Base-by-base conservation (phyloP, 768 basidiomycete genomes). In the Paxillus rubicundulus region DNA sequence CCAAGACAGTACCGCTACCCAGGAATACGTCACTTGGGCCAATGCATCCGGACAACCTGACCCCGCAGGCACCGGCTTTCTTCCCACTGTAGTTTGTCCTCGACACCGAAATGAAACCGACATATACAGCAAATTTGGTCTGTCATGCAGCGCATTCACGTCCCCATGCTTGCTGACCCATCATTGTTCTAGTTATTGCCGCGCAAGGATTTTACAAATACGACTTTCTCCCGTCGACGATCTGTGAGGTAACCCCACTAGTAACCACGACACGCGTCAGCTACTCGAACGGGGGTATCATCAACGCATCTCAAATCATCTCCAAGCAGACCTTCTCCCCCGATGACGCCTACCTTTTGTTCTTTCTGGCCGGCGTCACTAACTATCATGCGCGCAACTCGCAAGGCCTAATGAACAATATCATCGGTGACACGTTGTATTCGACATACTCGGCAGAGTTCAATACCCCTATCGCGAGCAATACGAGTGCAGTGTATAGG, bases 231-330 rank as follows among this genome's bases (percentile, higher is more conserved):
- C 44, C 57, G 1, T 14, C 39, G 4, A 46, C 32, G 1, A 10
- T 53, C 4, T 62, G 61, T 41, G 18, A 28, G 21, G 50, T 63
- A 12, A 37, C 37, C 14, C 61, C 53, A n/a, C 50, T 52, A 28
- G 10, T 52, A 41, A 37, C 40, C 4, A 62, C 53, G 10, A 52
- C 58, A 17, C 45, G 33, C 10, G 61, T 63, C n/a, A 50, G 1
- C 5, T 63, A 63, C 16, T 57, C 53, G 16, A 42, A 20, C 24
- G 52, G 28, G 17, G 12, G 41, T 4, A 28, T 60, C 34, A 34
- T 37, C 12, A 42, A 51, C 18, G 14, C 55, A 17, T 45, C 34
- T 3, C 12, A 45, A 27, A 14, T 57, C 38, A 14, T 7, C n/a
- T 34, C 20, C 8, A 47, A 20, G 2, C 30, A 32, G 30, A 12